Conservation (phyloP, 305 asterid genomes). For the Solanum aculeatissimum region DNA sequence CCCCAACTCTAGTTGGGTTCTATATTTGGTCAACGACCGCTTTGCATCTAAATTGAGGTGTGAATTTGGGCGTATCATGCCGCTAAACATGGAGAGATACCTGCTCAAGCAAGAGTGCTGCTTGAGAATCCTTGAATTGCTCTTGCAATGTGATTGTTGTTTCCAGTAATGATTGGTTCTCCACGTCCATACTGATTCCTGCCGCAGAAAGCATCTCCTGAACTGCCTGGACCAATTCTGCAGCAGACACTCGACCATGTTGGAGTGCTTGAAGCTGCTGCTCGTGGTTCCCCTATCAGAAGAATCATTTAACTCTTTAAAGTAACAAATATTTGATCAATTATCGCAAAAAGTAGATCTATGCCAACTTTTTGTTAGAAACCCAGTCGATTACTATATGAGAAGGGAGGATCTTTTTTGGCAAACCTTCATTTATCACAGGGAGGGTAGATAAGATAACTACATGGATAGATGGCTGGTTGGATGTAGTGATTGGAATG, state of each 20-base stretch:
- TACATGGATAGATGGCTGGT: background rate
- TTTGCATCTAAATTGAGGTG: too few relatives aligned
- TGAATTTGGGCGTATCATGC: too few relatives aligned
- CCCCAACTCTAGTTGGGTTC: too few relatives aligned
- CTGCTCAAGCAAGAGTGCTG: constrained; percentile 90
- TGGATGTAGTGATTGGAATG: background rate
- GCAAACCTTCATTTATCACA: background rate
- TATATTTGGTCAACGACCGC: too few relatives aligned
- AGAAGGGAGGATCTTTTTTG: background rate
- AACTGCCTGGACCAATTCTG: constrained; percentile 90
- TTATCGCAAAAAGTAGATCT: background rate
- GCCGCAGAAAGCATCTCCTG: constrained; percentile 97
- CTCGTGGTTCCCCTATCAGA: constrained; percentile 22
- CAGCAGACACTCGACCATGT: constrained; percentile 76
- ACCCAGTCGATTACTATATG: background rate
- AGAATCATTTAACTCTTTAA: constrained; percentile 1
- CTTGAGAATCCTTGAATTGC: constrained; percentile 87
- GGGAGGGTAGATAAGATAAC: background rate
- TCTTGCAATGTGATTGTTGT: constrained; percentile 67
- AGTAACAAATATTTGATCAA: background rate
- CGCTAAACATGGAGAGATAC: constrained; percentile 17
- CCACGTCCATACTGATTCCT: constrained; percentile 69
- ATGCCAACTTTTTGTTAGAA: background rate
- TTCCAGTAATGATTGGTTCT: constrained; percentile 70
- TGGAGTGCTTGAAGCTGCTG: constrained; percentile 64